Evolutionary conservation across 306 rosid species (phyloP).

Genomic region (Begonia loranthoides): DNA sequence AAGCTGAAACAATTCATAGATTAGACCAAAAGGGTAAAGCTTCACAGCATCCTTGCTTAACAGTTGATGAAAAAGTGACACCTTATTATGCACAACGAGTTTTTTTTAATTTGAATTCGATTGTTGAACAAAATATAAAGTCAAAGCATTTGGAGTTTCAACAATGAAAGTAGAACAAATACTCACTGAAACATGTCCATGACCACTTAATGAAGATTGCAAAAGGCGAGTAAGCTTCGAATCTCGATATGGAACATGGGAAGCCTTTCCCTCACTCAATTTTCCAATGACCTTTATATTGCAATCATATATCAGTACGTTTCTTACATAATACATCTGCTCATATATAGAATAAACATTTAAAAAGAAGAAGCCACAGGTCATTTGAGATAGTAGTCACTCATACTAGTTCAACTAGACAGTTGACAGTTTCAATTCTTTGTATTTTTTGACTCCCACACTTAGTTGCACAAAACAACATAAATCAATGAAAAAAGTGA

Average conservation of each 20-base stretch:
- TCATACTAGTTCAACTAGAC: too few species aligned
- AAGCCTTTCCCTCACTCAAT: constrained; percentile 96
- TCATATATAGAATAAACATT: not conserved
- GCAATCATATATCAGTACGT: constrained; percentile 18
- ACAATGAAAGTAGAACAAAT: not conserved
- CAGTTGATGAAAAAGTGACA: too few species aligned
- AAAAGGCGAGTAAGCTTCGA: constrained; percentile 97
- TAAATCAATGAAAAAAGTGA: too few species aligned
- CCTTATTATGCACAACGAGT: too few species aligned
- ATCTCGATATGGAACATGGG: constrained; percentile 98
- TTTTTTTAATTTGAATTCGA: too few species aligned
- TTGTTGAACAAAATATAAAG: too few species aligned
- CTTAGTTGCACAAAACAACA: too few species aligned
- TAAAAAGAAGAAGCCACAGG: too few species aligned
- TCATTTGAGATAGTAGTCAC: too few species aligned
- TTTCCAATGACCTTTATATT: constrained; percentile 91
- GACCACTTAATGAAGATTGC: constrained; percentile 91
- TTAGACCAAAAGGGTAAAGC: constrained; percentile 11
- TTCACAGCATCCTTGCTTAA: not conserved
- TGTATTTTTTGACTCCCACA: too few species aligned
- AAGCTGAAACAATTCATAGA: constrained; percentile 45
- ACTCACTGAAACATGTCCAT: constrained; percentile 97
- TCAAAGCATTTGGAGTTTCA: too few species aligned
- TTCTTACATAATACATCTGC: not conserved
- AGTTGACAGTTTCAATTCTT: too few species aligned